Percentiles rank a stretch among this genome's conserved stretches.
Evolutionary conservation across 148 eudicot genomes (phyloP).

Genomic region (Amaranthus cruentus): DNA sequence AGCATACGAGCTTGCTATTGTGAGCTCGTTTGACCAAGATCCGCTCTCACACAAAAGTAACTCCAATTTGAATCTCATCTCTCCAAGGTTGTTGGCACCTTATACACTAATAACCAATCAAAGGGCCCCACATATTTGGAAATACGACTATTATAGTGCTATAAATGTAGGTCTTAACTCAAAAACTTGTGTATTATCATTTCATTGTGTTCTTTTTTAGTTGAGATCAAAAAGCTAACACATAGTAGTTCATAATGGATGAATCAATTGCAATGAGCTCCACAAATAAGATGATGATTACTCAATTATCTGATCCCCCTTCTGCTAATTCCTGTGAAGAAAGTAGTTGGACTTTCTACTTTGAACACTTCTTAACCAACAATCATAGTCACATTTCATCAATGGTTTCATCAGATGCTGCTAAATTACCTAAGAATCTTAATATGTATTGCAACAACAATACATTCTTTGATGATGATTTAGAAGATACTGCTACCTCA

Average conservation of each 20-base stretch:
- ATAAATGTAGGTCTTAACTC: not conserved
- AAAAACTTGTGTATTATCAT: not conserved
- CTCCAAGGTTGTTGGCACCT: not conserved
- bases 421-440: not conserved
- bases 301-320: not conserved
- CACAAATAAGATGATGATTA: constrained; percentile 21
- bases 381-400: constrained; percentile 2
- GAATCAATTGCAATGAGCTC: constrained; percentile 28
- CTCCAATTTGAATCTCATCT: no score
- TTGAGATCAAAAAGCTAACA: no score
- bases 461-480: constrained; percentile 26
- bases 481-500: constrained; percentile 42
- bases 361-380: constrained; percentile 24
- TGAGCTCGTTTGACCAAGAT: no score
- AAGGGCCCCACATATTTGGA: constrained; percentile 15
- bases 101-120: not conserved
- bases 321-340: constrained; percentile 17
- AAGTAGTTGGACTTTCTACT: constrained; percentile 35
- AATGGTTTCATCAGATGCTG: constrained; percentile 8
- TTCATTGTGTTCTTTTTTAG: not conserved
- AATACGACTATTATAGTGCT: constrained; percentile 7
- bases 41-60: no score
- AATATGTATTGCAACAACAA: not conserved
- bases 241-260: not conserved
- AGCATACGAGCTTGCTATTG: no score